A percentile compares a stretch with the other conserved stretches of the same genome.
phyloP scores from a whole-genome alignment of 2,329 filamentous ascomycete genomes.

The Helotiales sp. region DNA sequence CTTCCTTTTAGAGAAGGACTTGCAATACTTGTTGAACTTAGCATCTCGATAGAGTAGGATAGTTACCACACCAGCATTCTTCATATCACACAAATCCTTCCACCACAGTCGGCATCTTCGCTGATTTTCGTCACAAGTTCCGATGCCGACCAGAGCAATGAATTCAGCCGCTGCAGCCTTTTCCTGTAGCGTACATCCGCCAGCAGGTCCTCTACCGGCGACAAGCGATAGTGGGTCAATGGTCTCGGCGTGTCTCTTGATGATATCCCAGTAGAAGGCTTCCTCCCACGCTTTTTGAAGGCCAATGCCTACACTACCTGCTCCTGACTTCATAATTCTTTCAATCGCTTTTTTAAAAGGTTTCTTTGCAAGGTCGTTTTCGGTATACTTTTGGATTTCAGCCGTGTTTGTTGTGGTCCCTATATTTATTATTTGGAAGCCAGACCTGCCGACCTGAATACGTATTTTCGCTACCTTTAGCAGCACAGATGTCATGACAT shows the following conservation, averaged over 20 bases:
- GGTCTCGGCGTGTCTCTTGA: not conserved
- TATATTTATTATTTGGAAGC: constrained; percentile 6
- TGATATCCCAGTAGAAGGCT: not conserved
- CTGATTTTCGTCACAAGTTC: constrained; percentile 7
- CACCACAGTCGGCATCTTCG: constrained; percentile 12
- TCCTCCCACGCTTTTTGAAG: not conserved
- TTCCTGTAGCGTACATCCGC: constrained; percentile 9
- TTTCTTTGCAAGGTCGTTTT: constrained; percentile 1
- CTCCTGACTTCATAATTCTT: not conserved
- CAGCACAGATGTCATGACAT: constrained; percentile 11
- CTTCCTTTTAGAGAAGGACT: constrained; percentile 8
- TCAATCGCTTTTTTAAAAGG: not conserved
- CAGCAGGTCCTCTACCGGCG: constrained; percentile 3
- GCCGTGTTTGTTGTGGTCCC: constrained; percentile 1
- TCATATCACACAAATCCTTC: constrained; percentile 12
- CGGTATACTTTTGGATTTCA: constrained; percentile 1
- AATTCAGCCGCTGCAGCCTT: constrained; percentile 9
- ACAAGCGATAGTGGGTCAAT: constrained; percentile 1
- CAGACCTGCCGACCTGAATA: constrained; percentile 9
- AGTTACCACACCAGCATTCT: constrained; percentile 11
- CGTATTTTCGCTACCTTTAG: constrained; percentile 14
- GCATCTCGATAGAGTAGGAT: constrained; percentile 11
- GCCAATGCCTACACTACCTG: not conserved
- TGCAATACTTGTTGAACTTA: constrained; percentile 16
- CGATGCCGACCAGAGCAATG: constrained; percentile 7